Base-by-base conservation (phyloP, 1,139 yeast species). In the Kodamaea sp. region DNA sequence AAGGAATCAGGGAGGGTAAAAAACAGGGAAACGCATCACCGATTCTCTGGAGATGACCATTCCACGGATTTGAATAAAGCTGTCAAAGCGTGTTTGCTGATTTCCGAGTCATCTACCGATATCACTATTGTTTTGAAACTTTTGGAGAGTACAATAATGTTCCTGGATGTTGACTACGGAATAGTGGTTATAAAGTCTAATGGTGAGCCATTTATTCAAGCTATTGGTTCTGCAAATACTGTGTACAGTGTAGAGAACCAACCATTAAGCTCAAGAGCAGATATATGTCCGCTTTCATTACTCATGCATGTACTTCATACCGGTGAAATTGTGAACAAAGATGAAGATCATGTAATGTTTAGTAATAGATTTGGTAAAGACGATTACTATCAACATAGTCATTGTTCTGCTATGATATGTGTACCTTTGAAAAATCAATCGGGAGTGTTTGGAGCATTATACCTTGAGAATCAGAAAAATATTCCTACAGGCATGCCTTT, bases 371-470 rank as follows among this genome's bases (percentile, higher is more conserved):
- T 64, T 39, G 55, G 58, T 8, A 55, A 59, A 22, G 80, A 75
- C 43, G 57, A 61, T 7, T 76, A 73, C 47, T 75, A 60, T 43
- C 56, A 53, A 16, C 56, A 56, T 15, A 61, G 66, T 29, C 50
- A 55, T 5, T 59, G 66, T 22, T 57, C 57, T 23, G 59, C 72
- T 2, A 63, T 68, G 26, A 44, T 73, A 5, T 73, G 81, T 51
- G 47, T 75, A 32, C 80, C 81, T 2, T 63, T 76, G 36, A 71
- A 63, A 37, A 70, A 61, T 35, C 71, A 67, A 25, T 48, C 63
- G 7, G 70, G 67, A 24, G 62, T 64, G 1, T 56, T 67, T 33
- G 82, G 81, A 6, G 78, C 71, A 0, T 43, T 76, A 15, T 76
- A 76, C 45, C 53, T 76, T 29, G 81, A 76, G 43, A 62, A 59